Conservation (phyloP, 163 green algal genomes). For the Coccomyxa subellipsoidea region DNA sequence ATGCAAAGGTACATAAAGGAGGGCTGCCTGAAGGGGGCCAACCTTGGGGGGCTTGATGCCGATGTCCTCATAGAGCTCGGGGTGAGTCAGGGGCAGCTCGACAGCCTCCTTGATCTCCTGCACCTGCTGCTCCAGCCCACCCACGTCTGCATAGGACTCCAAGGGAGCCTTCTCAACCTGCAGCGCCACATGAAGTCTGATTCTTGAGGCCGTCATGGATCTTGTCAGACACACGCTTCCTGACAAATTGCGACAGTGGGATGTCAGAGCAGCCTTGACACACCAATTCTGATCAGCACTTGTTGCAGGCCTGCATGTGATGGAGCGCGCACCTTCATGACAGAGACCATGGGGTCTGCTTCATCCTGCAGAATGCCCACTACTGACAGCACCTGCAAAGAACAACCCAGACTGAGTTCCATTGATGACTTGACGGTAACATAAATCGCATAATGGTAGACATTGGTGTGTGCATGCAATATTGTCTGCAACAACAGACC, state of each 20-base stretch:
- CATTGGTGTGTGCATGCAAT: too few relatives aligned
- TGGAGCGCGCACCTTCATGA: constrained; percentile 88
- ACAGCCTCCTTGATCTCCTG: constrained; percentile 99
- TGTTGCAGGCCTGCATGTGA: background rate
- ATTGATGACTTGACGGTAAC: too few relatives aligned
- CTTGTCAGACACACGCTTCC: too few relatives aligned
- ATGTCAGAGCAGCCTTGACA: too few relatives aligned
- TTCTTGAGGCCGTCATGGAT: too few relatives aligned
- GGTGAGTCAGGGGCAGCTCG: constrained; percentile 97
- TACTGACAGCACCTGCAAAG: constrained; percentile 89
- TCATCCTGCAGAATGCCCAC: constrained; percentile 96
- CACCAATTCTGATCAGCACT: background rate
- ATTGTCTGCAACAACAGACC: constrained; percentile 47
- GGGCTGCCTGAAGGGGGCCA: too few relatives aligned
- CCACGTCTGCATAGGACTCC: constrained; percentile 98
- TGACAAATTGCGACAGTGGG: too few relatives aligned
- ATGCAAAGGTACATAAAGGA: too few relatives aligned
- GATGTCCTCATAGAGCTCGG: constrained; percentile 99
- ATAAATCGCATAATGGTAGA: too few relatives aligned
- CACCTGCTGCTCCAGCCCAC: constrained; percentile 94
- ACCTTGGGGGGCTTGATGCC: constrained; percentile 99
- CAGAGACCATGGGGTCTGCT: constrained; percentile 96
- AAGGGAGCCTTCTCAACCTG: constrained; percentile 96
- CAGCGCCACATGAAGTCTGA: background rate
- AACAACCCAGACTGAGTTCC: background rate